phyloP scores from a whole-genome alignment of 2,329 filamentous ascomycete species.

The Sporothrix brasiliensis region DNA sequence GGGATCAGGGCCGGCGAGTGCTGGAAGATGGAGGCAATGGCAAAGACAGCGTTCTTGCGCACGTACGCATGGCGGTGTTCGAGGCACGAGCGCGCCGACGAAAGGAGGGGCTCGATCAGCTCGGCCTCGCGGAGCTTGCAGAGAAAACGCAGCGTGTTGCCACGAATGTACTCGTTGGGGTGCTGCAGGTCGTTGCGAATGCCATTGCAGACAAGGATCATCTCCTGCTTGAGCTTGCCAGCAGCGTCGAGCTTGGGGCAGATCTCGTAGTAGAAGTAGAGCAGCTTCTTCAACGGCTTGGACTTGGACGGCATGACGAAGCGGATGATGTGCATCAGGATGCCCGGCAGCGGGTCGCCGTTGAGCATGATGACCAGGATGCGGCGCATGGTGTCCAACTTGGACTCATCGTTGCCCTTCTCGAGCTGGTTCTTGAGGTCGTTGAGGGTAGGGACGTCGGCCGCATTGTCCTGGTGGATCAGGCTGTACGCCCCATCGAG shows the following conservation, averaged over 20 bases:
- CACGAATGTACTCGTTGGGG: conserved; percentile 96
- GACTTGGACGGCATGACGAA: conserved; percentile 99
- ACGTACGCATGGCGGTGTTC: conserved; percentile 98
- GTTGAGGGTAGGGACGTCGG: conserved; percentile 85
- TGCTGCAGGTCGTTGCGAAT: conserved; percentile 97
- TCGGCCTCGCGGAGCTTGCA: conserved; percentile 95
- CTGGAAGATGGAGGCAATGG: conserved; percentile 86
- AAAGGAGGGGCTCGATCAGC: conserved; percentile 92
- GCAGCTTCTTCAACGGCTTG: conserved; percentile 94
- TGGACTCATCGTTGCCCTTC: conserved; percentile 89
- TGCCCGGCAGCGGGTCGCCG: conserved; percentile 89
- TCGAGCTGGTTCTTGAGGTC: conserved; percentile 92
- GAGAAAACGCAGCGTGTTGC: conserved; percentile 96
- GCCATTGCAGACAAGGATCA: conserved; percentile 98
- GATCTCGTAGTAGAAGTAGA: conserved; percentile 99
- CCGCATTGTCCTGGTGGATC: conserved; percentile 95
- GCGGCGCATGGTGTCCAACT: conserved; percentile 94
- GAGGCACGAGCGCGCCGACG: conserved; percentile 86
- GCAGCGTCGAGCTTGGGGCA: conserved; percentile 90
- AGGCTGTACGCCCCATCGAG: conserved; percentile 94
- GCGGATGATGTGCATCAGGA: conserved; percentile 99
- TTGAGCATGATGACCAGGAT: conserved; percentile 98
- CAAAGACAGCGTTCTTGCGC: conserved; percentile 96
- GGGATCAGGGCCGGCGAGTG: conserved; percentile 92
- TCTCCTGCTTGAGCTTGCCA: conserved; percentile 98